These are phyloP conservation scores for Friedmanniomyces simplex DNA, from an alignment of 495 filamentous ascomycete species.

Conservation along the genomic window DNA sequence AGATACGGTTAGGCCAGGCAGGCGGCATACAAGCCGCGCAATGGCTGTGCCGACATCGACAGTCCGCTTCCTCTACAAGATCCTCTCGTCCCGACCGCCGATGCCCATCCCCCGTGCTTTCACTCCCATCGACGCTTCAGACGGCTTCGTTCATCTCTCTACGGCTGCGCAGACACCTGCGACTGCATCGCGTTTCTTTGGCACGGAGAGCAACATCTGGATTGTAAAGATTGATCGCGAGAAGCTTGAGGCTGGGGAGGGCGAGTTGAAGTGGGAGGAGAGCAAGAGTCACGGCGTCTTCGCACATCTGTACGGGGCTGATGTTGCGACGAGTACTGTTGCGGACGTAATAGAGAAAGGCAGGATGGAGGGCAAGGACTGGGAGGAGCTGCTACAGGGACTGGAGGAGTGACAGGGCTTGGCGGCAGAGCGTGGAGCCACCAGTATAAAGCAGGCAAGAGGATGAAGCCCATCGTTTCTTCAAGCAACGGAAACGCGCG, in stretches of 20 bases:
- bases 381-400: not conserved
- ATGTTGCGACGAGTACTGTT: not conserved
- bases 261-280: slow-evolving; percentile 1
- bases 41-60: not conserved
- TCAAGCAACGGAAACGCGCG: too few species aligned
- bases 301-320: slow-evolving; percentile 1
- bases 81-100: slow-evolving; percentile 37
- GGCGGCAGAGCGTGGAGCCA: too few species aligned
- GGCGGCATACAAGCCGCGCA: too few species aligned
- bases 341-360: not conserved
- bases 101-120: slow-evolving; percentile 38
- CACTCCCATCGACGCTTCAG: slow-evolving; percentile 40
- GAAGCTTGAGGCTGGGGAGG: not conserved
- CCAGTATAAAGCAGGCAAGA: too few species aligned
- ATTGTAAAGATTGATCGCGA: slow-evolving; percentile 32
- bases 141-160: slow-evolving; percentile 46
- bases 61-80: slow-evolving; percentile 32
- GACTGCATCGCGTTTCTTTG: slow-evolving; percentile 43
- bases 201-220: slow-evolving; percentile 26
- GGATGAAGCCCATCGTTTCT: too few species aligned
- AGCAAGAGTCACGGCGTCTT: not conserved
- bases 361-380: not conserved
- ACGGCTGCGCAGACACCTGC: slow-evolving; percentile 39
- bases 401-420: not conserved
- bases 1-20: too few species aligned